phyloP scores from a whole-genome alignment of 352 stramenopile species.

The Nothophytophthora sp. region DNA sequence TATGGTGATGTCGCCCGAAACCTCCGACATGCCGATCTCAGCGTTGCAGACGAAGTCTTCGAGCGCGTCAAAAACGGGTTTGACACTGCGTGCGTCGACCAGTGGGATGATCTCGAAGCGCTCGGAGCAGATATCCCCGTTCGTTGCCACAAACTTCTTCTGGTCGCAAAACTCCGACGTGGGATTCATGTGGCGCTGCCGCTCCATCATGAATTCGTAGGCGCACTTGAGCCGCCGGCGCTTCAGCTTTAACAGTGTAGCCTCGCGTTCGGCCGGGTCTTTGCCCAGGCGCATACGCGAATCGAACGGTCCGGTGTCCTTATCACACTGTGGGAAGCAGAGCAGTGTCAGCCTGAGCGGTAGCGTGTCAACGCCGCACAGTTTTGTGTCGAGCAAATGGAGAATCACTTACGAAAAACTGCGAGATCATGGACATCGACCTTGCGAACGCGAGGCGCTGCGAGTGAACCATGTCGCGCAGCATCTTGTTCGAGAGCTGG shows the following conservation, averaged over 20 bases:
- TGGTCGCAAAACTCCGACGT: conserved; percentile 21
- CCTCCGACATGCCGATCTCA: conserved; percentile 30
- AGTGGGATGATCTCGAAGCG: conserved; percentile 28
- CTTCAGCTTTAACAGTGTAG: conserved; percentile 16
- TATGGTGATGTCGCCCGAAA: conserved; percentile 26
- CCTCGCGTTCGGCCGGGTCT: not conserved
- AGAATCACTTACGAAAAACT: conserved; percentile 12
- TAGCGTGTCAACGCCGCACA: not conserved
- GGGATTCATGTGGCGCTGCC: conserved; percentile 19
- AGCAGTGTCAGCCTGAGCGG: not conserved
- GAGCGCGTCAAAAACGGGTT: conserved; percentile 25
- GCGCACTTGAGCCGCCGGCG: conserved; percentile 21
- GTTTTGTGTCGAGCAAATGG: not conserved
- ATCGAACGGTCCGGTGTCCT: conserved; percentile 12
- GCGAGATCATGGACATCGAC: conserved; percentile 12
- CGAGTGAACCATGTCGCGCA: conserved; percentile 5
- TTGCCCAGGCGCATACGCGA: conserved; percentile 1
- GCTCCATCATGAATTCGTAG: conserved; percentile 22
- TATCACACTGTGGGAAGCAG: conserved; percentile 1
- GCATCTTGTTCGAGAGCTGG: conserved; percentile 4
- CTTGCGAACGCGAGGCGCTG: conserved; percentile 14
- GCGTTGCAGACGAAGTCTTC: conserved; percentile 25
- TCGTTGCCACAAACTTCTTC: conserved; percentile 24
- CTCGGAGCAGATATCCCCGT: conserved; percentile 25
- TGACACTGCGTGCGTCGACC: conserved; percentile 5